These are phyloP conservation scores for Cyathus striatus DNA, from an alignment of 768 basidiomycete species.

Conservation along the genomic window DNA sequence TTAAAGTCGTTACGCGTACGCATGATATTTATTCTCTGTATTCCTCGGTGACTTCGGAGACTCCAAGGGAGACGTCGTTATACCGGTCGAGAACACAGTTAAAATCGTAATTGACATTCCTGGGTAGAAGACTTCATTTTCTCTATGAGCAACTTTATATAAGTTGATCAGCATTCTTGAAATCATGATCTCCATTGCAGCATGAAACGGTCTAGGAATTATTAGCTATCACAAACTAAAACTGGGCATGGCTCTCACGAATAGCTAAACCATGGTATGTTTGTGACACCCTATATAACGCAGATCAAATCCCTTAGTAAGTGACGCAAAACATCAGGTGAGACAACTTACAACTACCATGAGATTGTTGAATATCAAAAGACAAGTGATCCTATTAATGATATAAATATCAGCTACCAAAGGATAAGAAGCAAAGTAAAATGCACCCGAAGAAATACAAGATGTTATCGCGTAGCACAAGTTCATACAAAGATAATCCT, in stretches of 20 bases:
- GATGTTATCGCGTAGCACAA: conserved; percentile 35
- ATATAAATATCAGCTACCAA: too few species aligned
- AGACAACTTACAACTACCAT: conserved; percentile 38
- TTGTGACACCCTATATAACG: conserved; percentile 31
- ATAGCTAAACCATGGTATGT: conserved; percentile 48
- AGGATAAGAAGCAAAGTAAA: neutral
- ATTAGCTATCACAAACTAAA: too few species aligned
- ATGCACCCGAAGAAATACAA: conserved; percentile 34
- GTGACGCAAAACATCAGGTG: too few species aligned
- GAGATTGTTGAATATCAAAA: conserved; percentile 40
- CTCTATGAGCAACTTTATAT: conserved; percentile 30
- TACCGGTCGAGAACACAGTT: too few species aligned
- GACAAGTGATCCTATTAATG: conserved; percentile 31
- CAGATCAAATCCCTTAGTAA: too few species aligned
- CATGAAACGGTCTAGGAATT: conserved; percentile 43
- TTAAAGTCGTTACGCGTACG: too few species aligned
- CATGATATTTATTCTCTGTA: too few species aligned
- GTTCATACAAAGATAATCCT: conserved; percentile 20
- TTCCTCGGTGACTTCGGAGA: too few species aligned
- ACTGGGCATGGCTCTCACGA: too few species aligned
- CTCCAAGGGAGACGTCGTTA: too few species aligned
- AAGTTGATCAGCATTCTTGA: conserved; percentile 42
- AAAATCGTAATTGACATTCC: too few species aligned
- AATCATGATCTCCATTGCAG: conserved; percentile 41
- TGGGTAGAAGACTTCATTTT: too few species aligned